A percentile compares a stretch with the other conserved stretches of the same genome.
These are phyloP conservation scores for Aspergillus sp. DNA, from an alignment of 2,329 filamentous ascomycete genomes.

Conservation along the genomic window DNA sequence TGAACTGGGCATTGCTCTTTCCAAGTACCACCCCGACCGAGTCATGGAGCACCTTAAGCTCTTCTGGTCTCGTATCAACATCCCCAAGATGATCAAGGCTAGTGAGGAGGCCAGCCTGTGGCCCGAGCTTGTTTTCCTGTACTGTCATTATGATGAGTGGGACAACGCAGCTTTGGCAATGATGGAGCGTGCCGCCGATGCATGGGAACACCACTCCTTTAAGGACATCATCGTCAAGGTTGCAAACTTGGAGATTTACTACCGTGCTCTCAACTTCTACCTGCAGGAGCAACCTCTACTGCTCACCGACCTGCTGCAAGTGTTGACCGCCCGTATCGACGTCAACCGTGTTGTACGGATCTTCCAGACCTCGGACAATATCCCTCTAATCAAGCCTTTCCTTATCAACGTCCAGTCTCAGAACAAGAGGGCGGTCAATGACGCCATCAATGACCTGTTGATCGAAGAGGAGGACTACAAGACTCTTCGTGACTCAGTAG, in stretches of 20 bases:
- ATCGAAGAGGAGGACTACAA: constrained; percentile 99
- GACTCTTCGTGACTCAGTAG: constrained; percentile 93
- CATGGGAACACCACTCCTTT: constrained; percentile 99
- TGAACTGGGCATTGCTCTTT: constrained; percentile 84
- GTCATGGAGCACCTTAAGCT: constrained; percentile 99
- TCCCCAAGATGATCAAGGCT: constrained; percentile 92
- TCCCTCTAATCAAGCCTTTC: constrained; percentile 98
- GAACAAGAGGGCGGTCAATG: constrained; percentile 98
- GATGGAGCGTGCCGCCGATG: constrained; percentile 96
- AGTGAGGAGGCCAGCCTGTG: constrained; percentile 94
- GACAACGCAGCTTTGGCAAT: constrained; percentile 97
- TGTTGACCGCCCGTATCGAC: constrained; percentile 88
- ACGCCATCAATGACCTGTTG: constrained; percentile 94
- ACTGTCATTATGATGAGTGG: constrained; percentile 97
- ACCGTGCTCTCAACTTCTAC: constrained; percentile 95
- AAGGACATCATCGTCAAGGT: constrained; percentile 99
- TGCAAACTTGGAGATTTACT: constrained; percentile 98
- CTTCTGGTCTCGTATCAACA: constrained; percentile 98
- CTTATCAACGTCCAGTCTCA: constrained; percentile 92
- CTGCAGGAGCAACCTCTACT: constrained; percentile 95
- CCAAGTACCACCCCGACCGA: constrained; percentile 92
- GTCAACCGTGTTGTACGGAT: constrained; percentile 99
- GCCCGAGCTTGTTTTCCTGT: constrained; percentile 97
- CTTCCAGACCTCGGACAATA: constrained; percentile 98
- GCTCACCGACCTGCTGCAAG: constrained; percentile 92